These are phyloP conservation scores for Lachancea cidri DNA, from an alignment of 805 yeast species.

Conservation along the genomic window DNA sequence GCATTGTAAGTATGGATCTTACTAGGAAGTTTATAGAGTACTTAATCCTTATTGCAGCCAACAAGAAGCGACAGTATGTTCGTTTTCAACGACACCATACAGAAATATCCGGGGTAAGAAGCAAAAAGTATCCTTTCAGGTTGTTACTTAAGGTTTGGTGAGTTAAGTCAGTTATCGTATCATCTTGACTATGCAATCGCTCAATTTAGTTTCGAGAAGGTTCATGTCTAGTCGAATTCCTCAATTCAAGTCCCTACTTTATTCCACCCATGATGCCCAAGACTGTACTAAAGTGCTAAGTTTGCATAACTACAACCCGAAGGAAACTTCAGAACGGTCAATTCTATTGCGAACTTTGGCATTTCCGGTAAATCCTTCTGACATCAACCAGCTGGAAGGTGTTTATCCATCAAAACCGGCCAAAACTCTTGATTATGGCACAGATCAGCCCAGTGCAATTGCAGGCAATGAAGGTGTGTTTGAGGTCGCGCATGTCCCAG, in stretches of 20 bases:
- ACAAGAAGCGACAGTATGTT: no score
- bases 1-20: conserved; percentile 15
- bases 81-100: not conserved
- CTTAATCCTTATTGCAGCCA: no score
- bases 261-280: conserved; percentile 27
- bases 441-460: conserved; percentile 65
- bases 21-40: no score
- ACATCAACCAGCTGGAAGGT: conserved; percentile 78
- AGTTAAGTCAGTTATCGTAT: not conserved
- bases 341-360: conserved; percentile 67
- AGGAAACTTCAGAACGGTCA: conserved; percentile 18
- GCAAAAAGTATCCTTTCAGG: not conserved
- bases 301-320: conserved; percentile 27
- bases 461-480: conserved; percentile 95
- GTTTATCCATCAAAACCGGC: conserved; percentile 77
- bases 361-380: conserved; percentile 87
- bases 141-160: not conserved
- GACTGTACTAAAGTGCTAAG: conserved; percentile 27
- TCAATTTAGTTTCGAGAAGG: conserved; percentile 10
- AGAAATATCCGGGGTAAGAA: not conserved
- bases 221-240: conserved; percentile 18
- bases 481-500: conserved; percentile 72
- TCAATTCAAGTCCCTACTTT: conserved; percentile 28
- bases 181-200: not conserved
- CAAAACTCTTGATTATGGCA: conserved; percentile 45